A percentile compares a stretch with the other conserved stretches of the same genome.
Conservation (phyloP, 441 rosid species). For the Pelargonium citronellum region DNA sequence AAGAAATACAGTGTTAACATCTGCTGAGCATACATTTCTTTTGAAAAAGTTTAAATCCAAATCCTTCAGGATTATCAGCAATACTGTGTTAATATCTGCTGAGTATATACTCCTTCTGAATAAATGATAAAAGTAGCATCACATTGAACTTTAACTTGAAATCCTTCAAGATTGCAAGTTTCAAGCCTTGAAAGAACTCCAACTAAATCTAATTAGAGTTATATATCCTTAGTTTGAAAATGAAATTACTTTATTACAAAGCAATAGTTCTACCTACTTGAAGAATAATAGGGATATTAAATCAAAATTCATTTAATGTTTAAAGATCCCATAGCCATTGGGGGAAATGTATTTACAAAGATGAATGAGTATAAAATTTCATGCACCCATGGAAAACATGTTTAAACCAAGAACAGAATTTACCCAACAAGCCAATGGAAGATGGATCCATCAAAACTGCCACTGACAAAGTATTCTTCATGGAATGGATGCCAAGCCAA, state of each 20-base stretch:
- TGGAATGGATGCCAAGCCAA: constrained; percentile 99
- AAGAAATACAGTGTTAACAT: not conserved
- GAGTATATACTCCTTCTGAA: not conserved
- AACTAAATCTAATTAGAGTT: not conserved
- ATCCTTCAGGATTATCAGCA: not conserved
- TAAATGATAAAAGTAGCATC: not conserved
- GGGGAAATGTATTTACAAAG: not conserved
- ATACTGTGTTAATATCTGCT: not conserved
- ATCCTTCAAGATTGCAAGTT: not conserved
- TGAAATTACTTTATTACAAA: not conserved
- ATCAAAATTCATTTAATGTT: constrained; percentile 2
- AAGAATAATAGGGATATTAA: not conserved
- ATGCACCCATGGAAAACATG: constrained; percentile 3
- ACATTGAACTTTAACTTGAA: not conserved
- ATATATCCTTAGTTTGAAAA: not conserved
- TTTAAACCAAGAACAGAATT: constrained; percentile 17
- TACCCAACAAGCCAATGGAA: constrained; percentile 99
- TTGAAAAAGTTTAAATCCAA: not conserved
- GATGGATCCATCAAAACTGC: constrained; percentile 88
- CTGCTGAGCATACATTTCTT: not conserved
- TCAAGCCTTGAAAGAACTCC: not conserved
- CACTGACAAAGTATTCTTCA: constrained; percentile 97
- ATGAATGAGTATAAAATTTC: not conserved
- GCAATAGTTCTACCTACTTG: not conserved
- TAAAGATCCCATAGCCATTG: not conserved